Conservation (phyloP, 2,329 filamentous ascomycete genomes). For the Talaromyces funiculosus region DNA sequence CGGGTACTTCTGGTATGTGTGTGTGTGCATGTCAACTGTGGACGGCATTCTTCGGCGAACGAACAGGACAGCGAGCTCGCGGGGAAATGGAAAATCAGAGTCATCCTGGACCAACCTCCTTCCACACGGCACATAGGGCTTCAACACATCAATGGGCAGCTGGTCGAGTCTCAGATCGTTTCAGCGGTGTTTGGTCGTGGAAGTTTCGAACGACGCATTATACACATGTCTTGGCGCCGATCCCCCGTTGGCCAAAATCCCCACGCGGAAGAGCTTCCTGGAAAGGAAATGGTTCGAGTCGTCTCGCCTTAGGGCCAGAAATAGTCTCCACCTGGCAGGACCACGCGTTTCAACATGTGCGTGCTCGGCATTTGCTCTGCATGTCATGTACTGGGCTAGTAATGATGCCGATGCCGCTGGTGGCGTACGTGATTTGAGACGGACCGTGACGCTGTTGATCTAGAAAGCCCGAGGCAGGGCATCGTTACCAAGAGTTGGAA, state of each 20-base stretch:
- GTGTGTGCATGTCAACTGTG: too few species aligned
- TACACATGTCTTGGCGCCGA: background rate
- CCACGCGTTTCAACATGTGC: background rate
- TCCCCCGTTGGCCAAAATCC: background rate
- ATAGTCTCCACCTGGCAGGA: background rate
- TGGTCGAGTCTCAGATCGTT: too few species aligned
- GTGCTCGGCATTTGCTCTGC: background rate
- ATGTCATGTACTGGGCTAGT: background rate
- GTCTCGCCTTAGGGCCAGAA: background rate
- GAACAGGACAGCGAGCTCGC: too few species aligned
- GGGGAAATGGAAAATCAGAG: too few species aligned
- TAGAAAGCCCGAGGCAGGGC: background rate
- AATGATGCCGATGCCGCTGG: background rate
- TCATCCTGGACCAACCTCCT: too few species aligned
- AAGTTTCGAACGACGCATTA: too few species aligned
- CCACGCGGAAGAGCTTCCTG: background rate
- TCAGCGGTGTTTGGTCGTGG: too few species aligned
- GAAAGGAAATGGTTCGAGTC: background rate
- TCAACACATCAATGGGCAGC: too few species aligned
- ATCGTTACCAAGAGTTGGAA: background rate
- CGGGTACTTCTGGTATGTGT: too few species aligned
- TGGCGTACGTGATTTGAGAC: background rate
- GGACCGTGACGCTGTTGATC: background rate
- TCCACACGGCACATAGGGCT: too few species aligned
- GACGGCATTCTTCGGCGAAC: too few species aligned